Conservation (phyloP, 2,329 filamentous ascomycete genomes). For the Triangularia verruculosa region DNA sequence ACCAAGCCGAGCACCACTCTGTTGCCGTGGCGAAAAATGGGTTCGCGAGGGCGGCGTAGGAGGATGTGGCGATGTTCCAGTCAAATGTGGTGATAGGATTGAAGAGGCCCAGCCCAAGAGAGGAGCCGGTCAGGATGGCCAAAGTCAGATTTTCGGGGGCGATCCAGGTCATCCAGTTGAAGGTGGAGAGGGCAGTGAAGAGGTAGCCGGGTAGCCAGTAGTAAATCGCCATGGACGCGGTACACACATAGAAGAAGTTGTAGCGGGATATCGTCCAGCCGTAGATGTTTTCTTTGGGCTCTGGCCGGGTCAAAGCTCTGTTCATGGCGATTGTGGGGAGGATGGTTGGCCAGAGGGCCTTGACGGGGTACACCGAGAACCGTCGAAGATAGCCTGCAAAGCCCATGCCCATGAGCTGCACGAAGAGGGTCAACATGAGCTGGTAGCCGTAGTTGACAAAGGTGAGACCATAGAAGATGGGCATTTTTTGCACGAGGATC, state of each 20-base stretch:
- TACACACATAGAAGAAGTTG: slow-evolving; percentile 41
- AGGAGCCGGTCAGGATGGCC: slow-evolving; percentile 43
- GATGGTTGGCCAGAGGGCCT: slow-evolving; percentile 42
- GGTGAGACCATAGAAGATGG: slow-evolving; percentile 41
- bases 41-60: slow-evolving; percentile 37
- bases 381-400: slow-evolving; percentile 40
- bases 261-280: slow-evolving; percentile 46
- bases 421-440: slow-evolving; percentile 40
- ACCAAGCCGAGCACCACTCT: slow-evolving; percentile 33
- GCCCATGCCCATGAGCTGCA: slow-evolving; percentile 44
- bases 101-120: slow-evolving; percentile 41
- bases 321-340: slow-evolving; percentile 39
- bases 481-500: slow-evolving; percentile 34
- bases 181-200: slow-evolving; percentile 42
- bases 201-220: slow-evolving; percentile 49
- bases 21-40: slow-evolving; percentile 43
- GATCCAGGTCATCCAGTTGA: slow-evolving; percentile 53
- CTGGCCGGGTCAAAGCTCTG: slow-evolving; percentile 32
- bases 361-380: slow-evolving; percentile 40
- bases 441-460: slow-evolving; percentile 42
- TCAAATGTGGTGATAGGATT: slow-evolving; percentile 51
- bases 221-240: slow-evolving; percentile 42
- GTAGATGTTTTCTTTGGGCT: slow-evolving; percentile 37
- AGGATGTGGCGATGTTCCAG: slow-evolving; percentile 44
- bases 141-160: slow-evolving; percentile 43